Conservation (phyloP, 139 green algal genomes). For the Chlamydomonas incerta region DNA sequence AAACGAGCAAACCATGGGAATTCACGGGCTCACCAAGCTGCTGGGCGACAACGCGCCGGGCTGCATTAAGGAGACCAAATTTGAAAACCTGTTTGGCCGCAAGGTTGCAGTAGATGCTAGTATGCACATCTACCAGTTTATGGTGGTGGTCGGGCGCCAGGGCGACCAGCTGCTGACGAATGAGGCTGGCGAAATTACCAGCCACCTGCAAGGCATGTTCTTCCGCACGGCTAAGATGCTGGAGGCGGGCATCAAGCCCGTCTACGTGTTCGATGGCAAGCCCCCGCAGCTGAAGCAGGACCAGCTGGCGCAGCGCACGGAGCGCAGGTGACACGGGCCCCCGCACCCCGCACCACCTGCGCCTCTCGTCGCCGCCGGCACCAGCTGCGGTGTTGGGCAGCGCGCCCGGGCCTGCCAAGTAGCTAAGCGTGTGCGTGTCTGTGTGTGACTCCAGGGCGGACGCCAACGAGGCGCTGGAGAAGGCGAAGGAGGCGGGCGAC, state of each 20-base stretch:
- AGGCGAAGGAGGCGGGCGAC: slow-evolving; percentile 85
- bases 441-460: slow-evolving; percentile 57
- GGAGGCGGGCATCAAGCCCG: slow-evolving; percentile 93
- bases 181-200: slow-evolving; percentile 95
- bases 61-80: slow-evolving; percentile 89
- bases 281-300: slow-evolving; percentile 92
- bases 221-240: slow-evolving; percentile 95
- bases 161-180: slow-evolving; percentile 87
- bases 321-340: slow-evolving; percentile 45
- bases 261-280: slow-evolving; percentile 99
- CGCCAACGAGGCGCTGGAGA: slow-evolving; percentile 67
- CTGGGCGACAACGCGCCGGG: slow-evolving; percentile 88
- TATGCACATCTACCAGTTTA: slow-evolving; percentile 99
- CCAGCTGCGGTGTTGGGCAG: too few relatives aligned
- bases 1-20: slow-evolving; percentile 60
- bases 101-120: slow-evolving; percentile 97
- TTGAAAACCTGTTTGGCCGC: slow-evolving; percentile 97
- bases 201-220: slow-evolving; percentile 94
- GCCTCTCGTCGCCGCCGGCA: too few relatives aligned
- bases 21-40: slow-evolving; percentile 95
- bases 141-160: slow-evolving; percentile 79
- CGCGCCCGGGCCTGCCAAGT: too few relatives aligned
- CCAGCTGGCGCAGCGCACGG: slow-evolving; percentile 76
- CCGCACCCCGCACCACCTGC: not conserved
- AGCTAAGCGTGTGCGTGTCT: too few relatives aligned